These are phyloP conservation scores for Diaporthe sp. DNA, from an alignment of 2,329 filamentous ascomycete genomes.

Conservation along the genomic window DNA sequence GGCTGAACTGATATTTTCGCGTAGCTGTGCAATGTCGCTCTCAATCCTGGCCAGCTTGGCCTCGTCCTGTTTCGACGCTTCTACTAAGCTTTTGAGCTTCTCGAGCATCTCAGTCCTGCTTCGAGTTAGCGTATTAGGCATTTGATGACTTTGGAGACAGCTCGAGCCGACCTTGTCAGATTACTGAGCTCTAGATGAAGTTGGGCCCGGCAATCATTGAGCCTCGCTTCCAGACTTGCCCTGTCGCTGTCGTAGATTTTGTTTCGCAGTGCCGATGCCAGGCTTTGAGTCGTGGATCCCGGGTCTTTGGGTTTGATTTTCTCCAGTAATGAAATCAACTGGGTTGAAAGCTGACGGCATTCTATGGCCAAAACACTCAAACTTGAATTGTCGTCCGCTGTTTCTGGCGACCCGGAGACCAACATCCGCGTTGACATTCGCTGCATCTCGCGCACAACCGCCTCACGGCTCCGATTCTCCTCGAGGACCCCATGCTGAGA, in stretches of 20 bases:
- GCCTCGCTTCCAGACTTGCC: neutral
- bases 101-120: neutral
- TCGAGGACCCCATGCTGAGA: constrained; percentile 15
- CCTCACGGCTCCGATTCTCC: constrained; percentile 13
- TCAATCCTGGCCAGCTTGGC: neutral
- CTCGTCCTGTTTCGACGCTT: constrained; percentile 13
- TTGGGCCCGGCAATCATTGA: constrained; percentile 6
- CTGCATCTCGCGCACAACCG: constrained; percentile 16
- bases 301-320: constrained; percentile 15
- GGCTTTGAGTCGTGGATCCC: neutral
- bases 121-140: neutral
- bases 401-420: too few relatives aligned
- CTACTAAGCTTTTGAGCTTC: neutral
- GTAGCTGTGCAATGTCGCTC: neutral
- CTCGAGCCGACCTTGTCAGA: neutral
- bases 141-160: rapidly evolving
- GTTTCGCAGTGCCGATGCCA: neutral
- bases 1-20: neutral
- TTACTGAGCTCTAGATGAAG: constrained; percentile 13
- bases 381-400: neutral
- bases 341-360: neutral
- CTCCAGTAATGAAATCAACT: neutral
- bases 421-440: neutral
- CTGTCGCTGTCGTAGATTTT: constrained; percentile 20
- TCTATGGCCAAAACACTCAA: neutral